Evolutionary conservation across 208 protist genomes (phyloP), one percentile per base, ranked within the genome.

Genomic region (Wallacemonas sp.): DNA sequence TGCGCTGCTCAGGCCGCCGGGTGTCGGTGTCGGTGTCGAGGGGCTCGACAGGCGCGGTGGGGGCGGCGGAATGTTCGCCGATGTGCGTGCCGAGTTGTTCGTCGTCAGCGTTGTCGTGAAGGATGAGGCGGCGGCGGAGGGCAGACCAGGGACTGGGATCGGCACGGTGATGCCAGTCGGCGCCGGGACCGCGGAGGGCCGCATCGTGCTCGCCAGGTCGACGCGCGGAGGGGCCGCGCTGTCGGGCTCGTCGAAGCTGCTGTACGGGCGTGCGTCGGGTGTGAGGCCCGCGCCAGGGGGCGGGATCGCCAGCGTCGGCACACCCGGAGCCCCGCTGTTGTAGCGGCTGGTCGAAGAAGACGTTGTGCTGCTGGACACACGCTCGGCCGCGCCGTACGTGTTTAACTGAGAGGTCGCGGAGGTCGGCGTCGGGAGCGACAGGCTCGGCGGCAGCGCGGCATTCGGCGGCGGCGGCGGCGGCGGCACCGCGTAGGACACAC

Each of bases 81-180:
- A 29, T 22, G 39, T 36, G 3, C 39, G 57, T n/a, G 39, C 57
- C 4, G 33, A 49, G 57, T 45, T 49, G 57, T 49, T 49, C 4
- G 57, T 49, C 25, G 41, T 49, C 11, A 63, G 57, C 23, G 57
- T 63, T 7, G 57, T 63, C 39, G 33, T 49, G 39, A 49, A 49
- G 39, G 41, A 45, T 3, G 57, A 26, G 11, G 57, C 7, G 54
- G 33, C 32, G 26, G 49, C n/a, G n/a, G n/a, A n/a, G 10, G 36
- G 36, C 36, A 41, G 14, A 25, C 44, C 44, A 12, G 48, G 48
- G 16, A 55, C 48, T 16, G 25, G 5, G 7, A 55, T 10, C 48
- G 26, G 25, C n/a, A 26, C 48, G 10, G 25, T 5, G 1, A 55
- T 32, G 0, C 16, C 10, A 23, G 11, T 32, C 48, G 29, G 10